A percentile compares a stretch with the other conserved stretches of the same genome.
Evolutionary conservation across 176 grass and related monocot genomes (phyloP).

Genomic region (Juncus effusus): DNA sequence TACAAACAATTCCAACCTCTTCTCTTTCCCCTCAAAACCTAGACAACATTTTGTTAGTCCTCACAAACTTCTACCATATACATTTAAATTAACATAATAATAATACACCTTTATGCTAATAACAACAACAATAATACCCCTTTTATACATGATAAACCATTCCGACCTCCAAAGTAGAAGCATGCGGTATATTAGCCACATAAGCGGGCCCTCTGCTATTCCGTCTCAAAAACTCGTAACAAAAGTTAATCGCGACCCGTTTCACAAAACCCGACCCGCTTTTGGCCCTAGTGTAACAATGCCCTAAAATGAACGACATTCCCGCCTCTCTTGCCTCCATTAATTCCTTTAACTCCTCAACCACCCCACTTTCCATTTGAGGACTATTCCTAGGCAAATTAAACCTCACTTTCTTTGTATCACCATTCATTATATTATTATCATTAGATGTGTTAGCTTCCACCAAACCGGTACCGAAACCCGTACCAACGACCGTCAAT

Average conservation of each 20-base stretch:
- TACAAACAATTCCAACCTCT: conserved; percentile 28
- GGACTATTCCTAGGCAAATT: conserved; percentile 46
- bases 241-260: conserved; percentile 48
- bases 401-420: conserved; percentile 57
- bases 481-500: conserved; percentile 48
- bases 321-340: conserved; percentile 77
- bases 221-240: conserved; percentile 74
- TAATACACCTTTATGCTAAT: conserved; percentile 28
- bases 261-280: conserved; percentile 60
- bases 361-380: conserved; percentile 35
- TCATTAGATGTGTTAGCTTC: conserved; percentile 25
- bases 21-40: conserved; percentile 21
- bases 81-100: conserved; percentile 18
- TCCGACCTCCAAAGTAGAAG: conserved; percentile 77
- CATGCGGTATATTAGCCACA: conserved; percentile 57
- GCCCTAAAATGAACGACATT: conserved; percentile 78
- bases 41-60: conserved; percentile 27
- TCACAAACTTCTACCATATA: conserved; percentile 27
- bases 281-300: conserved; percentile 58
- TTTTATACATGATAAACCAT: conserved; percentile 88
- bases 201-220: conserved; percentile 64
- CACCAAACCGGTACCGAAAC: conserved; percentile 30
- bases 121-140: conserved; percentile 20
- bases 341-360: conserved; percentile 63
- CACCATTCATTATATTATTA: conserved; percentile 11